Evolutionary conservation across 495 filamentous ascomycete genomes (phyloP).

Genomic region (Podospora fimiseda): DNA sequence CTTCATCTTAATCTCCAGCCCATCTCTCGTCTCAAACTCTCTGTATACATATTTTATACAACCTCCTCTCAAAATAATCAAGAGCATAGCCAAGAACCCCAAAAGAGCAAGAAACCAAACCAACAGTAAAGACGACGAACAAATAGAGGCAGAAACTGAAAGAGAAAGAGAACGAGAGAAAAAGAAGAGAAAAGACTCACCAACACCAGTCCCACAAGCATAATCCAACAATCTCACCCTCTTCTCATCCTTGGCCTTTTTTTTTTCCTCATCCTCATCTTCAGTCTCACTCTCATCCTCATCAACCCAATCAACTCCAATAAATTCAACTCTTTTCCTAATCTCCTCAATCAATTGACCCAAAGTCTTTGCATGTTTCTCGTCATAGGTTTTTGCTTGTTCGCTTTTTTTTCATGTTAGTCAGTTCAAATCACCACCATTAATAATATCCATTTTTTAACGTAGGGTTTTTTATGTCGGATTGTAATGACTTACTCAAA

Average conservation of each 20-base stretch:
- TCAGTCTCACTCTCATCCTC: constrained; percentile 29
- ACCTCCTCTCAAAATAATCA: too few relatives aligned
- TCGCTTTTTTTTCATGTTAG: constrained; percentile 19
- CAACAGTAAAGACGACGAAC: too few relatives aligned
- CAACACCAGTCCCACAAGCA: constrained; percentile 64
- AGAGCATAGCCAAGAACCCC: too few relatives aligned
- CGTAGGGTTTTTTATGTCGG: neutral
- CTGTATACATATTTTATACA: too few relatives aligned
- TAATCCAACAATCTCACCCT: constrained; percentile 63
- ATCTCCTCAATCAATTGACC: constrained; percentile 42
- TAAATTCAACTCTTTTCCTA: constrained; percentile 50
- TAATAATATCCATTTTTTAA: constrained; percentile 1
- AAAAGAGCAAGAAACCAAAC: too few relatives aligned
- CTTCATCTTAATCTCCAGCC: too few relatives aligned
- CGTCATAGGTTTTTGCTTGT: constrained; percentile 35
- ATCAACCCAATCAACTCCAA: constrained; percentile 51
- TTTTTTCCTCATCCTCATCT: constrained; percentile 24
- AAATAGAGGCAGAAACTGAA: too few relatives aligned
- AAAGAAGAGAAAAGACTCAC: constrained; percentile 30
- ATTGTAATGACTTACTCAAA: constrained; percentile 33
- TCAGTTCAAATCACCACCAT: neutral
- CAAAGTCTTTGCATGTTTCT: constrained; percentile 34
- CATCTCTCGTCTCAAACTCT: too few relatives aligned
- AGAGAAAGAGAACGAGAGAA: constrained; percentile 40
- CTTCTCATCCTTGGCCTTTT: constrained; percentile 26